Conservation (phyloP, 305 asterid species). For the Striga hermonthica region DNA sequence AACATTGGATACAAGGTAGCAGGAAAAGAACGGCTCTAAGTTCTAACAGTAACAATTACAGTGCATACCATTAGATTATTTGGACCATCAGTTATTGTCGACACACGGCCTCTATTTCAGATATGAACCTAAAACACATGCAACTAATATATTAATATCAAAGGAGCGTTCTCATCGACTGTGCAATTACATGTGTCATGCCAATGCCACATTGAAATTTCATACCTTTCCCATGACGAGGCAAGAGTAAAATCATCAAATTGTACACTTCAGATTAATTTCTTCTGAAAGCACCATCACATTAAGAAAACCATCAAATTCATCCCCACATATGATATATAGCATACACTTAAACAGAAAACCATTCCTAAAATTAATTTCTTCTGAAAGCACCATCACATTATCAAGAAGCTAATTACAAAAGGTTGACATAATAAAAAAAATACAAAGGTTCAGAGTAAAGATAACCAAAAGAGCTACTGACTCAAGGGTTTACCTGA, state of each 20-base stretch:
- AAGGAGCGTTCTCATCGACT: conserved; percentile 19
- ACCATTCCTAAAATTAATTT: too few species aligned
- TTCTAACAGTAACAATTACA: conserved; percentile 20
- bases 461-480: too few species aligned
- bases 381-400: too few species aligned
- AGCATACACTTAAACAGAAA: too few species aligned
- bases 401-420: too few species aligned
- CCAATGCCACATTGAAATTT: neutral
- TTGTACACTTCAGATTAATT: too few species aligned
- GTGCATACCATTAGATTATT: conserved; percentile 70
- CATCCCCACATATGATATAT: too few species aligned
- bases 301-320: too few species aligned
- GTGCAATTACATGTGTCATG: conserved; percentile 11
- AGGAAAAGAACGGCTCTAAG: conserved; percentile 9
- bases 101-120: conserved; percentile 92
- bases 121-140: conserved; percentile 58
- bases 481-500: conserved; percentile 43
- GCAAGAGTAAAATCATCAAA: conserved; percentile 52
- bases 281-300: too few species aligned
- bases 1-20: conserved; percentile 3
- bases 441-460: too few species aligned
- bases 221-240: conserved; percentile 89
- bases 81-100: conserved; percentile 82
- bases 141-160: conserved; percentile 16
- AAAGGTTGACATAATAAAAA: too few species aligned